Evolutionary conservation across 371 early-diverging fungal species (phyloP).

Genomic region (Zopfochytrium polystomum): DNA sequence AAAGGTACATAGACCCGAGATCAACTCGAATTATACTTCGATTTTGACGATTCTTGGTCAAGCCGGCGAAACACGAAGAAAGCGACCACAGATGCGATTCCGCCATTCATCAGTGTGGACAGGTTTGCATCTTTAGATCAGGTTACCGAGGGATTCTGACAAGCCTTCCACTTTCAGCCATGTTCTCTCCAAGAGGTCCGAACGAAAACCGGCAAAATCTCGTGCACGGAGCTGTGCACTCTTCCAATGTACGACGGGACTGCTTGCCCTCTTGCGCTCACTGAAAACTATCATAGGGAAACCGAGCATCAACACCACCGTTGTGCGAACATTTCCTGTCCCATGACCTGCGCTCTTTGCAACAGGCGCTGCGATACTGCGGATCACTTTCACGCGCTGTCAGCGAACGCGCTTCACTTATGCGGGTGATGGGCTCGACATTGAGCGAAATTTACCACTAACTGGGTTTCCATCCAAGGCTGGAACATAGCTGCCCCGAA

Average conservation of each 20-base stretch:
- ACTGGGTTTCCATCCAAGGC: too few relatives aligned
- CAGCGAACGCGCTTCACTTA: conserved; percentile 17
- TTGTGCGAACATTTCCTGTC: conserved; percentile 5
- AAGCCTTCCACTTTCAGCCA: too few relatives aligned
- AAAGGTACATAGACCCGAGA: too few relatives aligned
- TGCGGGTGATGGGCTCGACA: conserved; percentile 29
- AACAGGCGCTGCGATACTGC: not conserved
- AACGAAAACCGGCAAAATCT: not conserved
- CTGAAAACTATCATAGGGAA: too few relatives aligned
- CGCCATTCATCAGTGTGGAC: conserved; percentile 26
- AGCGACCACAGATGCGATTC: conserved; percentile 29
- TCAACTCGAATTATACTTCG: too few relatives aligned
- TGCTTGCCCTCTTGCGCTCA: too few relatives aligned
- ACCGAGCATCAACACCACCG: not conserved
- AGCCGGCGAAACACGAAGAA: conserved; percentile 22
- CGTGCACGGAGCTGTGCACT: conserved; percentile 10
- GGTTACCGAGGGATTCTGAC: too few relatives aligned
- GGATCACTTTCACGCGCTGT: conserved; percentile 30
- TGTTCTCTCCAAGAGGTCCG: conserved; percentile 22
- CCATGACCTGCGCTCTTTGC: conserved; percentile 9
- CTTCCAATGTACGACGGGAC: conserved; percentile 2
- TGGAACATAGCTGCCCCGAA: conserved; percentile 6
- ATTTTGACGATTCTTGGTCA: too few relatives aligned
- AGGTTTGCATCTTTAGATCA: too few relatives aligned
- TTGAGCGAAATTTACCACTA: not conserved